Evolutionary conservation across 2,329 filamentous ascomycete species (phyloP), one percentile per base, ranked within the genome.

Genomic region (Zasmidium cellare): DNA sequence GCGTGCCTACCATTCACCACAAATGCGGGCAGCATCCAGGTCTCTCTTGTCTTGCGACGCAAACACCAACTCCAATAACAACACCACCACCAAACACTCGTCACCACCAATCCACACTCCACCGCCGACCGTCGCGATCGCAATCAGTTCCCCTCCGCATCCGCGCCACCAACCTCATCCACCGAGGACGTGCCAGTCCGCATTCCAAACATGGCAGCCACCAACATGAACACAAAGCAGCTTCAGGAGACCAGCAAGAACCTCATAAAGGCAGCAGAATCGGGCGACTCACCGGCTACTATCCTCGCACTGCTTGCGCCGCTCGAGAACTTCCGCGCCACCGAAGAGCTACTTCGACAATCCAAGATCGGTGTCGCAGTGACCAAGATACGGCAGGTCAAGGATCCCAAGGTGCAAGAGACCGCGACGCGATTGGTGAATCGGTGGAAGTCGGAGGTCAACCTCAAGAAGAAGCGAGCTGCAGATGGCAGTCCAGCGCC

Each of bases 341-440:
- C 90, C 2, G 94, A 99, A 77, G 91, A 97, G 67, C 84, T 96
- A 67, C 81, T 99, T 65, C 87, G 93, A 71, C 89, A 89, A 45
- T 97, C 93, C n/a, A 90, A 89, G 67, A 93, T 96, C 52, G 94
- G 94, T 67, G 88, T 96, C 65, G 86, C 89, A 51, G 90, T 97
- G 62, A 93, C 92, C 74, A 93, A 92, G 73, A 84, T 89, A 60
- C 92, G 96, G 74, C 75, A 86, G 57, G 89, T 96, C 80, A 92
- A 90, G 74, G 86, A 92, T 46, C 78, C 81, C 1, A 79, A 81
- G 49, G 88, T 97, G 66, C 87, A 88, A 48, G 84, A 85, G 52
- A 80, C 90, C 46, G 92, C 94, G 2, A 82, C 84, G 59, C 90
- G 92, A 69, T 89, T 97, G 56, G 92, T 99, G 53, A 84, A 83